These are phyloP conservation scores for Euclidium syriacum DNA, from an alignment of 345 rosid species.

Conservation along the genomic window DNA sequence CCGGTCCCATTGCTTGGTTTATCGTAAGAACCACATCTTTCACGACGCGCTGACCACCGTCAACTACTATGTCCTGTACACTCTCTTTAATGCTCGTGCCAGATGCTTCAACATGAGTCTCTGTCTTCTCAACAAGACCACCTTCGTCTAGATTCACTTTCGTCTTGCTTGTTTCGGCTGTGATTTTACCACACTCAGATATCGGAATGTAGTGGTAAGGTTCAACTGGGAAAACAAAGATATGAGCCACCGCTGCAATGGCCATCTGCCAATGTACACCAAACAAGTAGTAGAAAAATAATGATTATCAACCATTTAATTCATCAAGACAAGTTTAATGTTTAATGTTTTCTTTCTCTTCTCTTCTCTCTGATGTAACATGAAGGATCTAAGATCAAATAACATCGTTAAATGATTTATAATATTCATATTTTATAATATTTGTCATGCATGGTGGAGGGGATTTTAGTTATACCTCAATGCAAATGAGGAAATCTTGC, in stretches of 20 bases:
- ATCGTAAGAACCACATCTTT: slow-evolving; percentile 77
- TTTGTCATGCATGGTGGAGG: too few relatives aligned
- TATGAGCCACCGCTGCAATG: slow-evolving; percentile 73
- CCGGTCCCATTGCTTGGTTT: slow-evolving; percentile 86
- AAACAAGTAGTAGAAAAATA: background rate
- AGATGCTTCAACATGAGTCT: slow-evolving; percentile 54
- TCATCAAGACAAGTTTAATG: too few relatives aligned
- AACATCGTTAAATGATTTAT: too few relatives aligned
- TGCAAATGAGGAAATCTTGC: slow-evolving; percentile 81
- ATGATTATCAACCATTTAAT: too few relatives aligned
- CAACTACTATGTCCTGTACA: slow-evolving; percentile 77
- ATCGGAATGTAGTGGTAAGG: slow-evolving; percentile 48
- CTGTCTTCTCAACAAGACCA: slow-evolving; percentile 38
- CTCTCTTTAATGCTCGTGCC: slow-evolving; percentile 77
- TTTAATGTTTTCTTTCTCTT: too few relatives aligned
- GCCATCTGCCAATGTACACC: slow-evolving; percentile 51
- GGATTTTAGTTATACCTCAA: slow-evolving; percentile 46
- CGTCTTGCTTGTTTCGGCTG: slow-evolving; percentile 40
- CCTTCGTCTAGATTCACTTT: slow-evolving; percentile 36
- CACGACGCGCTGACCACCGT: slow-evolving; percentile 70
- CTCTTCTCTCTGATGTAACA: too few relatives aligned
- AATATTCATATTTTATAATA: too few relatives aligned
- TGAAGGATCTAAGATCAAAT: too few relatives aligned
- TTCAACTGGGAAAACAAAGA: slow-evolving; percentile 63
- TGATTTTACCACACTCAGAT: slow-evolving; percentile 32